Conservation (phyloP, 2,329 filamentous ascomycete genomes). For the Pseudogymnoascus sp. region DNA sequence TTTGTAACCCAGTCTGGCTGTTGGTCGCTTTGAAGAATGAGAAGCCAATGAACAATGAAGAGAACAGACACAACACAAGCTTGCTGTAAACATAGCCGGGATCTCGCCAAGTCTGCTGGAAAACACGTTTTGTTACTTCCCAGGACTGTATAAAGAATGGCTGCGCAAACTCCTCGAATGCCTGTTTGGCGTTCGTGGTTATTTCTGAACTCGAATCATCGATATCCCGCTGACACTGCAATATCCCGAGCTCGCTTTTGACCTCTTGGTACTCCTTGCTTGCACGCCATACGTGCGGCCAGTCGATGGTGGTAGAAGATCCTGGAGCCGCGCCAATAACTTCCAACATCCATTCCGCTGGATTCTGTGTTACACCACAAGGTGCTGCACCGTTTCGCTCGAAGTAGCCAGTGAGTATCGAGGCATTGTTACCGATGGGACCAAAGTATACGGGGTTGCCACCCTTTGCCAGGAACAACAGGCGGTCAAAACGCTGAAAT, state of each 20-base stretch:
- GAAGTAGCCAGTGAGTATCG: slow-evolving; percentile 55
- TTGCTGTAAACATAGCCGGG: slow-evolving; percentile 70
- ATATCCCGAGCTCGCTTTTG: slow-evolving; percentile 43
- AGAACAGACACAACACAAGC: slow-evolving; percentile 43
- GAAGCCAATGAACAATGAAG: slow-evolving; percentile 53
- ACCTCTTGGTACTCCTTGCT: slow-evolving; percentile 39
- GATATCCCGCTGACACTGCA: slow-evolving; percentile 35
- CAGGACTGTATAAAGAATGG: slow-evolving; percentile 58
- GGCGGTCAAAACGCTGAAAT: slow-evolving; percentile 50
- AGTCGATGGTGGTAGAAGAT: slow-evolving; percentile 52
- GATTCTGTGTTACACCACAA: slow-evolving; percentile 41
- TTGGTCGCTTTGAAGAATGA: slow-evolving; percentile 59
- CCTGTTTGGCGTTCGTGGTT: slow-evolving; percentile 14
- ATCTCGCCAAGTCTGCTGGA: slow-evolving; percentile 68
- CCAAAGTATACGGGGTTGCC: slow-evolving; percentile 65
- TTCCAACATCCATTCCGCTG: slow-evolving; percentile 70
- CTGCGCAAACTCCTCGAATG: slow-evolving; percentile 62
- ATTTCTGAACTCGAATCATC: slow-evolving; percentile 27
- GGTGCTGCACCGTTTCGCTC: slow-evolving; percentile 20
- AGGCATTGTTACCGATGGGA: slow-evolving; percentile 54
- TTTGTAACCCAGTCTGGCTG: slow-evolving; percentile 57
- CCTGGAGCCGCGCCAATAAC: slow-evolving; percentile 54
- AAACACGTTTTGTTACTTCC: slow-evolving; percentile 58
- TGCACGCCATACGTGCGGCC: slow-evolving; percentile 50
- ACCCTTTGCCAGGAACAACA: slow-evolving; percentile 57